Evolutionary conservation across 2,329 filamentous ascomycete species (phyloP), one percentile per base, ranked within the genome.

Genomic region (Trichophyton equinum): DNA sequence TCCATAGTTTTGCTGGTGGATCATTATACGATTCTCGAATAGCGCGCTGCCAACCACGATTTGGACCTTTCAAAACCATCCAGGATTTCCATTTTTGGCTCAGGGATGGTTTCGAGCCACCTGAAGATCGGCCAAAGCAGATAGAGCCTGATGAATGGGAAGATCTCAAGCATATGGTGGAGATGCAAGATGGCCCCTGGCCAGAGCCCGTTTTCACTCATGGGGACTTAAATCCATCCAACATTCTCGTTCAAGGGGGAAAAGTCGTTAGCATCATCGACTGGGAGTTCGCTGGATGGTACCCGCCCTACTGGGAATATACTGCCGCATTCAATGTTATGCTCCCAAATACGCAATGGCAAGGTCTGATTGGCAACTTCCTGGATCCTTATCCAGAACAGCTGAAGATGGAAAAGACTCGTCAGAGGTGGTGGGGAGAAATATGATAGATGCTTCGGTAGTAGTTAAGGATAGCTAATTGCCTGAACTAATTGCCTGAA

Each of bases 151-250:
- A 69, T 3, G 67, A 72, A 0, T 68, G 65, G 63, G 49, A 66
- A 9, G 67, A 69, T 0, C 61, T 75, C 25, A 65, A 72, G 60
- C 65, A 71, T 3, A 74, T 77, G 68, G 67, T 70, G 0, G 63
- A 51, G 3, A 66, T 65, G 60, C 76, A 78, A 56, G 71, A 77
- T 60, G 63, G 68, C 1, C 66, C 67, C 8, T 75, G 70, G 69
- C 66, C 67, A n/a, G 58, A 64, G 15, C 73, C 74, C 1, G 72
- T 75, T 5, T 78, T 82, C 65, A 78, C 77, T 13, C 78, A 81
- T 67, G 73, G 71, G 7, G 77, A 80, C 62, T 65, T 81, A 3
- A 57, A 6, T 75, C 62, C 61, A 5, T 65, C 62, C 11, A 67
- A 68, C 36, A 67, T 67, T 9, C 20, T 68, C 3, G 55, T 65